Evolutionary conservation across 2,329 filamentous ascomycete species (phyloP).

Genomic region (Ceratocystis papillata): DNA sequence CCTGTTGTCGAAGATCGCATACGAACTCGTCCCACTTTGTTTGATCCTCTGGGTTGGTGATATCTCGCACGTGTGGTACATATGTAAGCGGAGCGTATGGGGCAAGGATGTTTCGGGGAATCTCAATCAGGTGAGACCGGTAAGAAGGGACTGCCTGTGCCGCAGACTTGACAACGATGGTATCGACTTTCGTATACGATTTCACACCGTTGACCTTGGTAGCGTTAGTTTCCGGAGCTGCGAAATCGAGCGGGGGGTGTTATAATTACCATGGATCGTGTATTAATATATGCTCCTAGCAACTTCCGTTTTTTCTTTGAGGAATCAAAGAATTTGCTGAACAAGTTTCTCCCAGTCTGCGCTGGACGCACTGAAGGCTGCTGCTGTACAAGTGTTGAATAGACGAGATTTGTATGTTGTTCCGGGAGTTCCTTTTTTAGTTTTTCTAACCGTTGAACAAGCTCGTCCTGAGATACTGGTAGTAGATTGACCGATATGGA

Average conservation of each 20-base stretch:
- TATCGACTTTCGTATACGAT: constrained; percentile 24
- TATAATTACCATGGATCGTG: constrained; percentile 1
- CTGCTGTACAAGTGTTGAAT: constrained; percentile 12
- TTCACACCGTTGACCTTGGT: constrained; percentile 11
- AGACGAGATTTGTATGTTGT: constrained; percentile 15
- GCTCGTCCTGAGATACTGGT: neutral
- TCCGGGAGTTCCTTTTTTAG: constrained; percentile 14
- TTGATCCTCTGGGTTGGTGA: constrained; percentile 42
- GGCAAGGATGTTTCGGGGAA: constrained; percentile 48
- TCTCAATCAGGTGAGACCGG: constrained; percentile 49
- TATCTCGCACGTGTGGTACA: constrained; percentile 48
- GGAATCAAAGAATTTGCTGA: neutral
- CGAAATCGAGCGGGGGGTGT: neutral
- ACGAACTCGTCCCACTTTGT: constrained; percentile 19
- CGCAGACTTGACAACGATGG: constrained; percentile 41
- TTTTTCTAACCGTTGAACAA: neutral
- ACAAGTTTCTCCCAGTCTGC: constrained; percentile 3
- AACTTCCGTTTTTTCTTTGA: neutral
- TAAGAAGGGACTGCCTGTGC: constrained; percentile 47
- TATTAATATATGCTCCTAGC: neutral
- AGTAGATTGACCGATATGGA: neutral
- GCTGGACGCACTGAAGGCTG: neutral
- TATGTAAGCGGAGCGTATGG: constrained; percentile 51
- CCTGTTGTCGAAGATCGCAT: constrained; percentile 19
- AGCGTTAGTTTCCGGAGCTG: neutral